Conservation (phyloP, 1,284 basidiomycete species). For the Singerocomus inundabilis region DNA sequence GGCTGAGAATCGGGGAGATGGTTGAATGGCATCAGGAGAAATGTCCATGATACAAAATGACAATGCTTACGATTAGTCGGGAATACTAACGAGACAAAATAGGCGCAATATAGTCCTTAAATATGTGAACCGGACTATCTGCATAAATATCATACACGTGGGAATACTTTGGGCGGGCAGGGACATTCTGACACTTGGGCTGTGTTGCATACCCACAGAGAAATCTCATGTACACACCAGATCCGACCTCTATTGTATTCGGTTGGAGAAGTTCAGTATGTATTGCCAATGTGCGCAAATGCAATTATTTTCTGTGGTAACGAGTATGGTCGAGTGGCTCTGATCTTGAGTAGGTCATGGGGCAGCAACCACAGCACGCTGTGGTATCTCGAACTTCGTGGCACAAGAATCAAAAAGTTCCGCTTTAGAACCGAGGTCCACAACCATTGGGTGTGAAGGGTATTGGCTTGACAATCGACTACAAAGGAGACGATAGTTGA, state of each 20-base stretch:
- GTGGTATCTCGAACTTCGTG: conserved; percentile 63
- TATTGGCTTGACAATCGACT: conserved; percentile 61
- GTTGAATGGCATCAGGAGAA: too few relatives aligned
- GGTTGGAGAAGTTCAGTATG: not conserved
- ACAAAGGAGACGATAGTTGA: not conserved
- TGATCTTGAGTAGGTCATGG: conserved; percentile 8
- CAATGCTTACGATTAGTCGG: too few relatives aligned
- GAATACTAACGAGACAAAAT: too few relatives aligned
- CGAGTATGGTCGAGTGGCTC: not conserved
- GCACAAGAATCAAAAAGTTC: conserved; percentile 71
- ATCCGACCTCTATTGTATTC: not conserved
- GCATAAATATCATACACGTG: not conserved
- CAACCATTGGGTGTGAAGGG: conserved; percentile 65
- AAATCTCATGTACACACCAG: not conserved
- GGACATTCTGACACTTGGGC: not conserved
- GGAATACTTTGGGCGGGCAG: not conserved
- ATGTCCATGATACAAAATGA: too few relatives aligned
- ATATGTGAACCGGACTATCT: not conserved
- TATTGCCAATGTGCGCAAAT: not conserved
- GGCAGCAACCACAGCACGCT: conserved; percentile 37
- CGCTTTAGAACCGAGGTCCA: conserved; percentile 61
- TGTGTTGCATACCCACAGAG: not conserved
- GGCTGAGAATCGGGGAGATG: too few relatives aligned
- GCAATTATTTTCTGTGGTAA: conserved; percentile 4
- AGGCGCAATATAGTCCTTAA: too few relatives aligned